These are phyloP conservation scores for Diaporthe destruens DNA, from an alignment of 2,329 filamentous ascomycete genomes.

Conservation along the genomic window DNA sequence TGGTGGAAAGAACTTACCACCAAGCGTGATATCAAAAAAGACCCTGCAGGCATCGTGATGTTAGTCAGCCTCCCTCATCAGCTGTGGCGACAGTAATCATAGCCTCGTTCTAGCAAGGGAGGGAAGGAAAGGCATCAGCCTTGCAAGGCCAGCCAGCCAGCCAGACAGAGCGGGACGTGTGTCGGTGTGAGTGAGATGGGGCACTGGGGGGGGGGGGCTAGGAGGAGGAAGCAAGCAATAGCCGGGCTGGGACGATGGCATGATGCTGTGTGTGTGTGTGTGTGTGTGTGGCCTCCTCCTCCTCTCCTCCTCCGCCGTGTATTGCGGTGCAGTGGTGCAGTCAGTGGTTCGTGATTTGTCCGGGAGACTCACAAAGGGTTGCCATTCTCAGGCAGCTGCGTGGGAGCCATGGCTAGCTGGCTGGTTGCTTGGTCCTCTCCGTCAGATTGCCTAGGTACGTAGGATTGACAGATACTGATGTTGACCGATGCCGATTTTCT, in stretches of 20 bases:
- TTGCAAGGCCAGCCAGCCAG: no score
- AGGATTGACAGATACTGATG: neutral
- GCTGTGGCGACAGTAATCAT: no score
- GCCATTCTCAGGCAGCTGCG: constrained; percentile 39
- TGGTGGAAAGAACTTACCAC: constrained; percentile 67
- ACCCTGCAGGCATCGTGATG: constrained; percentile 43
- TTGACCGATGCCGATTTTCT: neutral
- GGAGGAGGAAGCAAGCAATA: neutral
- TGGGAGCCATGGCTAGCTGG: constrained; percentile 37
- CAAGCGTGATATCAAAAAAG: constrained; percentile 68
- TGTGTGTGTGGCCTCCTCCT: neutral
- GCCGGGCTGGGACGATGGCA: neutral
- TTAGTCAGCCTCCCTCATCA: no score
- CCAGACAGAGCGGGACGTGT: no score
- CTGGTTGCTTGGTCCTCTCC: neutral
- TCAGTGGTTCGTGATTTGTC: neutral
- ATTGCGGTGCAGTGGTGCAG: neutral
- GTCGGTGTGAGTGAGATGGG: no score
- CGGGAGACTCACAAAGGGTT: constrained; percentile 56
- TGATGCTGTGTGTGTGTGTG: neutral
- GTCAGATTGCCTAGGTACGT: no score
- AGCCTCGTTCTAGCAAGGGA: neutral
- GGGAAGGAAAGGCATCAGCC: no score
- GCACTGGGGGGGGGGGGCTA: no score
- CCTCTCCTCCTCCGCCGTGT: neutral